A percentile compares a stretch with the other conserved stretches of the same genome.
These are phyloP conservation scores for Penicillium expansum DNA, from an alignment of 2,329 filamentous ascomycete species.

Conservation along the genomic window DNA sequence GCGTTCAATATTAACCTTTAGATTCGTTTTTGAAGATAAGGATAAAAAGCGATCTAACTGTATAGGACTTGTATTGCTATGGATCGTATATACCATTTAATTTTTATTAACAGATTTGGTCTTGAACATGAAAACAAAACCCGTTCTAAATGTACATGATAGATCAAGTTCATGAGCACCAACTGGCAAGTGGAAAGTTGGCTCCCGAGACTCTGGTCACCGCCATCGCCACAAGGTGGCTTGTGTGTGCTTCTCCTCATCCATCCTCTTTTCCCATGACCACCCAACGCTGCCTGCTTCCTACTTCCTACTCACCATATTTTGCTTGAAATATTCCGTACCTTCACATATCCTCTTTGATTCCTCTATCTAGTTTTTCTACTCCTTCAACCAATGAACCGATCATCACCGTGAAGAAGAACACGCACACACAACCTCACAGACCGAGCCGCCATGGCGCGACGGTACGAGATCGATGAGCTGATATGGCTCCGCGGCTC, in stretches of 20 bases:
- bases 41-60: background rate
- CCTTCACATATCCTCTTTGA: background rate
- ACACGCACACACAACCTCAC: constrained; percentile 24
- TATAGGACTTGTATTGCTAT: too few relatives aligned
- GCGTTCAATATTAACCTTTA: background rate
- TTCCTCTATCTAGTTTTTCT: constrained; percentile 1
- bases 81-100: too few relatives aligned
- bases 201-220: constrained; percentile 19
- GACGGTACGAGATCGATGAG: constrained; percentile 72
- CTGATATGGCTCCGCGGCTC: constrained; percentile 75
- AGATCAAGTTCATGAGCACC: background rate
- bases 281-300: constrained; percentile 4
- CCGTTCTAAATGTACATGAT: too few relatives aligned
- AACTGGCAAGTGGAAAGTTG: background rate
- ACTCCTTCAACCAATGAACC: constrained; percentile 29
- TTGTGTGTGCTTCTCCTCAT: constrained; percentile 25
- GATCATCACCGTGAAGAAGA: constrained; percentile 27
- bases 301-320: background rate
- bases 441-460: constrained; percentile 39
- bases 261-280: constrained; percentile 12
- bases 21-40: fast-evolving
- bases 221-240: constrained; percentile 29
- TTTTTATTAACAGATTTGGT: background rate
- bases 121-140: background rate
- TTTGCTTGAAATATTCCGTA: background rate